Percentiles rank a stretch among this genome's conserved stretches.
phyloP scores from a whole-genome alignment of 106 monocot species.

The Chionographis japonica region DNA sequence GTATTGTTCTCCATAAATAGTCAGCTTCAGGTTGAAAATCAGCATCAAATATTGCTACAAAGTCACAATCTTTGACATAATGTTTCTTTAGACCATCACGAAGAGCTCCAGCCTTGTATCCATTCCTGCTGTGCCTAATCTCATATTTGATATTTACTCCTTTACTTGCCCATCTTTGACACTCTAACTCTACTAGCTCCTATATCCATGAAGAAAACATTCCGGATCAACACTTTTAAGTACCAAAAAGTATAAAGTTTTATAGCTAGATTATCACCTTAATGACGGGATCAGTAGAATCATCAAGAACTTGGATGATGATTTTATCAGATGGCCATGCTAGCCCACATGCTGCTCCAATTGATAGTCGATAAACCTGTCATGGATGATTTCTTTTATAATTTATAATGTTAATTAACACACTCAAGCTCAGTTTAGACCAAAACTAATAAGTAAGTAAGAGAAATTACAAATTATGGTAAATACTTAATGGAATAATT shows the following conservation, averaged over 20 bases:
- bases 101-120: slow-evolving; percentile 74
- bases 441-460: no score
- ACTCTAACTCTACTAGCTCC: slow-evolving; percentile 54
- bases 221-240: neutral
- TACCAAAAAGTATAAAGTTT: neutral
- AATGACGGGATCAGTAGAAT: slow-evolving; percentile 48
- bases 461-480: no score
- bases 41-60: slow-evolving; percentile 58
- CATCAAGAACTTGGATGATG: slow-evolving; percentile 67
- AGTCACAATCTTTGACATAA: slow-evolving; percentile 51
- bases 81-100: slow-evolving; percentile 53
- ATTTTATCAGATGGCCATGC: slow-evolving; percentile 46
- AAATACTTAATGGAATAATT: no score
- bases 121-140: slow-evolving; percentile 45
- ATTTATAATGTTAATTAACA: no score
- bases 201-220: slow-evolving; percentile 1
- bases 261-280: slow-evolving; percentile 20
- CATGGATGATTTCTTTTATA: neutral
- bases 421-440: no score
- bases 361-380: slow-evolving; percentile 52
- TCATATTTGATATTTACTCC: slow-evolving; percentile 58
- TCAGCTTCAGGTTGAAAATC: slow-evolving; percentile 72
- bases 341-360: slow-evolving; percentile 45
- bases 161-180: slow-evolving; percentile 45
- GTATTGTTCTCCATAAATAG: slow-evolving; percentile 47